Evolutionary conservation across 257 asterid species (phyloP).

Genomic region (Solanum piurae): DNA sequence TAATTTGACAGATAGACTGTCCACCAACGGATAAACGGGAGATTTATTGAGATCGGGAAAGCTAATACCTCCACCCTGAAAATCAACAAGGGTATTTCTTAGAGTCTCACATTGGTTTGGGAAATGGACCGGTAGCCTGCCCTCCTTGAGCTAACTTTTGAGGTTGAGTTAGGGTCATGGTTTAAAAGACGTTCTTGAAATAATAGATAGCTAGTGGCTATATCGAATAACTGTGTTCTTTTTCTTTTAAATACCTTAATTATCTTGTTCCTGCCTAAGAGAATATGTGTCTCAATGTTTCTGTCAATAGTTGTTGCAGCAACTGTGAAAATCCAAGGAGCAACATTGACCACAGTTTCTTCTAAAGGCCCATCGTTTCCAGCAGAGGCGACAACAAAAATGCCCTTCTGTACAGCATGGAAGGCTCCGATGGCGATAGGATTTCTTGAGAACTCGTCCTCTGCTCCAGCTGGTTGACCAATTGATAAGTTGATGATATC

Average conservation of each 20-base stretch:
- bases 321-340: slow-evolving; percentile 12
- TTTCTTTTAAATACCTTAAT: neutral
- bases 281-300: neutral
- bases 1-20: slow-evolving; percentile 32
- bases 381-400: slow-evolving; percentile 52
- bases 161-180: no score
- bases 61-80: slow-evolving; percentile 69
- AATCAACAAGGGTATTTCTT: neutral
- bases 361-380: slow-evolving; percentile 54
- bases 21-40: slow-evolving; percentile 36
- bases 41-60: slow-evolving; percentile 34
- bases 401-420: slow-evolving; percentile 58
- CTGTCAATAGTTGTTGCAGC: slow-evolving; percentile 7
- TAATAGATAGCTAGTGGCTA: neutral
- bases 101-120: no score
- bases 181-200: neutral
- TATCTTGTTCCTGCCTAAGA: neutral
- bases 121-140: no score
- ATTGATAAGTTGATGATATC: slow-evolving; percentile 56
- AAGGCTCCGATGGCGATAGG: slow-evolving; percentile 65
- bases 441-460: slow-evolving; percentile 26
- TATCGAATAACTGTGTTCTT: neutral
- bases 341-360: neutral
- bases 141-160: no score
- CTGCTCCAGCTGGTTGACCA: slow-evolving; percentile 23